A percentile compares a stretch with the other conserved stretches of the same genome.
Evolutionary conservation across 2,329 filamentous ascomycete species (phyloP).

Genomic region (Cytospora mali): DNA sequence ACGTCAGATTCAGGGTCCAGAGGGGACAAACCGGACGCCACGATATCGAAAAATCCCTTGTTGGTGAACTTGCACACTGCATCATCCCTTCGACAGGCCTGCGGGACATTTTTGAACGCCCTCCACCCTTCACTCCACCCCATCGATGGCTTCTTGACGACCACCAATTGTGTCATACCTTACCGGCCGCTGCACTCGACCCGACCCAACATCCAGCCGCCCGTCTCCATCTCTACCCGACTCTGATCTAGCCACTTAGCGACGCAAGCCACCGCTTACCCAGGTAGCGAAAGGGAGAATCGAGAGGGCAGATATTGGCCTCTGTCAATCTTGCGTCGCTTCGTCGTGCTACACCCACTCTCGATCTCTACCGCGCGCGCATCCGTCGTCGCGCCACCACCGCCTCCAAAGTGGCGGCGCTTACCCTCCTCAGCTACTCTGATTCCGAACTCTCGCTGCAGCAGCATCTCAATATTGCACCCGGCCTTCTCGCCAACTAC

Average conservation of each 20-base stretch:
- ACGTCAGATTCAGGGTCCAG: neutral
- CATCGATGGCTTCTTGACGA: constrained; percentile 25
- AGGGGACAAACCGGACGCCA: neutral
- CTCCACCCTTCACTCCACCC: neutral
- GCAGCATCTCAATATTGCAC: constrained; percentile 61
- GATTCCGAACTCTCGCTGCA: constrained; percentile 61
- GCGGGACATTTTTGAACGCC: constrained; percentile 11
- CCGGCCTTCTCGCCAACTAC: constrained; percentile 52
- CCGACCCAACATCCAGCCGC: constrained; percentile 7
- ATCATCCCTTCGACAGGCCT: neutral
- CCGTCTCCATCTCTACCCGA: constrained; percentile 10
- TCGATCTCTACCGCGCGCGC: constrained; percentile 38
- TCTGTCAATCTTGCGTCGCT: constrained; percentile 19
- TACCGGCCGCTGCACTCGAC: constrained; percentile 3
- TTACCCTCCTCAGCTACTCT: constrained; percentile 56
- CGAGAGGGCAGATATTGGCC: constrained; percentile 6
- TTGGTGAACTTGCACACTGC: neutral
- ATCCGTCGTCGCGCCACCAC: constrained; percentile 35
- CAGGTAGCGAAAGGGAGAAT: constrained; percentile 3
- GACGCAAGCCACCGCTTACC: constrained; percentile 11
- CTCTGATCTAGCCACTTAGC: constrained; percentile 12
- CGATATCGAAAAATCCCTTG: constrained; percentile 1
- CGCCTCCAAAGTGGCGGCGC: constrained; percentile 54
- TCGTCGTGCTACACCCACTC: constrained; percentile 20
- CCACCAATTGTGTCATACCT: constrained; percentile 22